Base-by-base conservation (phyloP, 2,329 filamentous ascomycete species). In the Xylaria digitata region DNA sequence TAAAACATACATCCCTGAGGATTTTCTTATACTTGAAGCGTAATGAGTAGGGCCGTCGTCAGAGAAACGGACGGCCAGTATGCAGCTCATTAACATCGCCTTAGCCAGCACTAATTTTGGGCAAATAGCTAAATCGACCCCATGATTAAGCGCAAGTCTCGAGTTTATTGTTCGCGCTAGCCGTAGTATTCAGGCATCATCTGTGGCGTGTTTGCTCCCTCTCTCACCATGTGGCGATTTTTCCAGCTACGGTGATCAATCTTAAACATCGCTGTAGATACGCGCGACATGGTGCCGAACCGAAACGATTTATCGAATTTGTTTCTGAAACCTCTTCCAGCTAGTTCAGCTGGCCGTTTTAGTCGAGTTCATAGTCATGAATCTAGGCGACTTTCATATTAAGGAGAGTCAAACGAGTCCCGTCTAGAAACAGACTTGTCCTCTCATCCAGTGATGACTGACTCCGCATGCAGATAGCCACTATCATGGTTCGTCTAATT, bases 231-330 rank as follows among this genome's bases (percentile, higher is more conserved):
- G 52, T 60, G 43, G 37, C 43, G 34, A 61, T 58, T 23, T 26
- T 63, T 45, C 30, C 56, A 19, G 37, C 53, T 53, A 43, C 37
- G 11, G 30, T 13, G 56, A 40, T 53, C 43, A 57, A 55, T 70
- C 66, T 66, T 43, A 72, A 66, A 69, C 68, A 67, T 58, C 6
- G 15, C 66, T 66, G 63, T 67, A 46, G 42, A 65, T 60, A 69
- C 30, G 64, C 63, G 64, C 68, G 59, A 69, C 64, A 13, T 37
- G 54, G 43, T 67, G 63, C 63, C 43, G 68, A 67, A 46, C 55
- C 66, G 70, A 67, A 67, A 72, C 66, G 63, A 66, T 72, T 57
- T 65, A 62, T 66, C 62, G 34, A 45, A 60, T 56, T 60, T 57
- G 45, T 57, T 72, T 55, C 68, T 69, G 66, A 70, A 65, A 69